Evolutionary conservation across 78 protist genomes (phyloP), one percentile per base, ranked within the genome.

Genomic region (Mantamonas sphyraenae): DNA sequence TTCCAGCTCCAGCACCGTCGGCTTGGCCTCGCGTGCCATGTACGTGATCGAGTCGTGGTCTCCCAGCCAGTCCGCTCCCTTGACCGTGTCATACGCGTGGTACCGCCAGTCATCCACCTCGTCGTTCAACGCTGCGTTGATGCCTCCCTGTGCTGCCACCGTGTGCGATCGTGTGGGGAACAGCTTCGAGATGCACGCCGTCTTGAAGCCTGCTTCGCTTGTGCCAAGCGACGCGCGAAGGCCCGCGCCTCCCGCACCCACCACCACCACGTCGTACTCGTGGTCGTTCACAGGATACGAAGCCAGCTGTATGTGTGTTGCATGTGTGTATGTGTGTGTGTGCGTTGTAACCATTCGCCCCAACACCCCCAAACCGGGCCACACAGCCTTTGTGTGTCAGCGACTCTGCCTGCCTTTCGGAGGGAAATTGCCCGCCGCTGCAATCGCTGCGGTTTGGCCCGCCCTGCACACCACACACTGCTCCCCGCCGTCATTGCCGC

Each of bases 161-260:
- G 99, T 97, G 87, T 97, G 99, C 59, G 98, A 93, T 40, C 99
- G 94, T 3, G 99, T 95, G 19, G 99, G 99, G 87, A 89, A 97
- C 34, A 97, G 85, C 84, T 94, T 95, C 20, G 96, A 72, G 55
- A 97, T 76, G 80, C 98, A 95, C 9, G 98, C 98, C 1, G 89
- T 82, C 55, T 88, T 84, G 77, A 82, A 85, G 31, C 99, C 99
- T 22, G 80, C 74, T 58, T 89, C 85, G 24, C 94, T 86, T 31
- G 93, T 80, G 22, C 97, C 96, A 35, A 93, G 78, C 30, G 98
- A 98, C 0, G 99, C 99, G 33, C 98, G 90, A 22, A 97, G 87
- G 12, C 99, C 99, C 2, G 98, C 98, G 39, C 99, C 99, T n/a
- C 99, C 99, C 16, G 99, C 98, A 59, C 99, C 99, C 17, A 97